Evolutionary conservation across 2,329 filamentous ascomycete genomes (phyloP), one percentile per base, ranked within the genome.

Genomic region (Paramyrothecium roridum): DNA sequence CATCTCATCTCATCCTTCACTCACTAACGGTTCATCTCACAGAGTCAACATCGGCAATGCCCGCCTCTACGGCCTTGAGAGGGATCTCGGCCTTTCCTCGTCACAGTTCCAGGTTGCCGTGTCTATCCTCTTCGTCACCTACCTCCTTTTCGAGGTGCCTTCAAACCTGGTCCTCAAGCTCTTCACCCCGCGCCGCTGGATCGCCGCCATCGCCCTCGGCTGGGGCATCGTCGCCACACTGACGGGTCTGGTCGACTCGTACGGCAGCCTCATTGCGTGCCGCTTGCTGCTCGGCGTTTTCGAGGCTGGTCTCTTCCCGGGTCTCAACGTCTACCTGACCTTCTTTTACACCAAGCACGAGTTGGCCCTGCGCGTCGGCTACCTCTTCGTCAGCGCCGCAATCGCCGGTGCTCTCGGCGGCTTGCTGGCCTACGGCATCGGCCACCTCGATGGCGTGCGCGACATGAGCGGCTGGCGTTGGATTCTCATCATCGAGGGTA

Each of bases 331-430:
- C 19, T 90, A 90, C 61, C 77, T 92, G 19, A 91, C 88, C 0
- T 81, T 91, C 60, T 91, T 90, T 76, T 92, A 92, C 73, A 88
- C 84, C 49, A 88, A 88, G 65, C 79, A 80, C 26, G 89, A 92
- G 70, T 80, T 91, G 2, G 88, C 87, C 4, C 72, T 91, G 46
- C 83, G 89, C 2, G 85, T 91, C 3, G 87, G 86, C 2, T 91
- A 90, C 61, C 78, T 92, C 1, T 91, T 91, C 65, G 85, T 88
- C 52, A 83, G 80, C 47, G 82, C 88, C 1, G 88, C 89, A 2
- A 75, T 90, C 3, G 87, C 88, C 0, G 89, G 89, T 2, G 89
- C 87, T 1, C 81, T 85, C 22, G 89, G 89, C 7, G 90, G 90
- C 0, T 73, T 93, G 16, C 75, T 93, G 17, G 89, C 89, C 0